phyloP scores from a whole-genome alignment of 495 filamentous ascomycete species.

The Annulohypoxylon bovei region DNA sequence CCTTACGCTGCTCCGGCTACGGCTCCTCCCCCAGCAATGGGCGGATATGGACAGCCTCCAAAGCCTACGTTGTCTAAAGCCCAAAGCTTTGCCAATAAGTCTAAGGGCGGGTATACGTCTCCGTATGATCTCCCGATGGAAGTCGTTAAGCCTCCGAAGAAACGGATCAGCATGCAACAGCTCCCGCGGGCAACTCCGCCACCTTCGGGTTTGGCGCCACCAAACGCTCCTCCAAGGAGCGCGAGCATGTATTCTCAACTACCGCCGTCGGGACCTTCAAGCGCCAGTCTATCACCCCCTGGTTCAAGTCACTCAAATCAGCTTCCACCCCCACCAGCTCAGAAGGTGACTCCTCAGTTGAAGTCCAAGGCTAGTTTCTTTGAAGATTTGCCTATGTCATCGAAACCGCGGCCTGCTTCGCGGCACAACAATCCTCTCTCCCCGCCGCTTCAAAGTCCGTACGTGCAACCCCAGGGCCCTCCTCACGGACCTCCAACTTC shows the following conservation, averaged over 20 bases:
- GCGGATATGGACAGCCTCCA: conserved; percentile 51
- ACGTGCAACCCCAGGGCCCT: conserved; percentile 42
- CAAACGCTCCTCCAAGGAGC: conserved; percentile 64
- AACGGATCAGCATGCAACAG: conserved; percentile 60
- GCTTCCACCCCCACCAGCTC: conserved; percentile 38
- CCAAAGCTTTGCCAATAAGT: conserved; percentile 85
- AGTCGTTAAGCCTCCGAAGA: conserved; percentile 74
- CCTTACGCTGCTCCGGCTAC: conserved; percentile 54
- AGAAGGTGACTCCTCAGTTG: conserved; percentile 46
- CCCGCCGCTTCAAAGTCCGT: conserved; percentile 51
- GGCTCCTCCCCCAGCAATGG: conserved; percentile 53
- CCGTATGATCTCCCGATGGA: conserved; percentile 97
- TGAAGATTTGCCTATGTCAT: conserved; percentile 80
- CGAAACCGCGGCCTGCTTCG: conserved; percentile 64
- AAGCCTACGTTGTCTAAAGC: conserved; percentile 62
- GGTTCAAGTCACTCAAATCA: conserved; percentile 50
- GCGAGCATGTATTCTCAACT: conserved; percentile 65
- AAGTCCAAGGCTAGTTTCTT: conserved; percentile 73
- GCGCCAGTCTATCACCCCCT: conserved; percentile 48
- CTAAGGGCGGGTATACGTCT: conserved; percentile 90
- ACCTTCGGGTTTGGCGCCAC: conserved; percentile 49
- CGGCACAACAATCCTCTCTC: conserved; percentile 53
- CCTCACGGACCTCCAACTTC: conserved; percentile 47
- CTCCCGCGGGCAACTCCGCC: conserved; percentile 46
- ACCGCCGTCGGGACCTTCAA: conserved; percentile 47